Evolutionary conservation across 352 stramenopile genomes (phyloP).

Genomic region (Phytophthora pisi): DNA sequence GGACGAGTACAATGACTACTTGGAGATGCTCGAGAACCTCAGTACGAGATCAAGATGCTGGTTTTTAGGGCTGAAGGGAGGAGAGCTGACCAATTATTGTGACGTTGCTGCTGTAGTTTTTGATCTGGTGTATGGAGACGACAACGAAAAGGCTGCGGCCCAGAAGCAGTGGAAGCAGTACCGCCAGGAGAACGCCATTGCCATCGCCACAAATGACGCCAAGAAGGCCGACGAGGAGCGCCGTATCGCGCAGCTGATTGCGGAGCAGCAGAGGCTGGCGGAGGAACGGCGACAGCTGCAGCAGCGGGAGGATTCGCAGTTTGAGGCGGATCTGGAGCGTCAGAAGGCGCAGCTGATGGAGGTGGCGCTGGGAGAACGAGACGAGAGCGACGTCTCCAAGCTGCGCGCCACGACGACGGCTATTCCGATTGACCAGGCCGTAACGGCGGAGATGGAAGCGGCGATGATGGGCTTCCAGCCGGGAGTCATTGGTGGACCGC

Average conservation of each 20-base stretch:
- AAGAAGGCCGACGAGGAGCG: slow-evolving; percentile 89
- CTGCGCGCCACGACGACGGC: slow-evolving; percentile 78
- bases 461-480: slow-evolving; percentile 90
- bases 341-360: slow-evolving; percentile 89
- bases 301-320: slow-evolving; percentile 80
- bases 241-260: slow-evolving; percentile 83
- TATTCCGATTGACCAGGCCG: slow-evolving; percentile 84
- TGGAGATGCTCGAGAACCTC: slow-evolving; percentile 85
- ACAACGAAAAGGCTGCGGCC: slow-evolving; percentile 66
- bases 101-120: slow-evolving; percentile 57
- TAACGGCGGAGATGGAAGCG: slow-evolving; percentile 89
- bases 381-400: slow-evolving; percentile 79
- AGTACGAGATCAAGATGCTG: slow-evolving; percentile 44
- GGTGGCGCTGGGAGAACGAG: slow-evolving; percentile 80
- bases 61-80: not conserved
- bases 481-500: slow-evolving; percentile 68
- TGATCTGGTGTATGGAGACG: slow-evolving; percentile 82
- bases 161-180: slow-evolving; percentile 91
- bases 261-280: slow-evolving; percentile 78
- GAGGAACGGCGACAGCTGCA: slow-evolving; percentile 81
- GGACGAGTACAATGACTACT: slow-evolving; percentile 89
- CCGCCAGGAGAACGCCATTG: slow-evolving; percentile 78
- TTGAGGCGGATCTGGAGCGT: slow-evolving; percentile 78
- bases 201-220: slow-evolving; percentile 85
- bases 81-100: slow-evolving; percentile 10